These are phyloP conservation scores for Leishmania aethiopica DNA, from an alignment of 208 protist genomes.

Conservation along the genomic window DNA sequence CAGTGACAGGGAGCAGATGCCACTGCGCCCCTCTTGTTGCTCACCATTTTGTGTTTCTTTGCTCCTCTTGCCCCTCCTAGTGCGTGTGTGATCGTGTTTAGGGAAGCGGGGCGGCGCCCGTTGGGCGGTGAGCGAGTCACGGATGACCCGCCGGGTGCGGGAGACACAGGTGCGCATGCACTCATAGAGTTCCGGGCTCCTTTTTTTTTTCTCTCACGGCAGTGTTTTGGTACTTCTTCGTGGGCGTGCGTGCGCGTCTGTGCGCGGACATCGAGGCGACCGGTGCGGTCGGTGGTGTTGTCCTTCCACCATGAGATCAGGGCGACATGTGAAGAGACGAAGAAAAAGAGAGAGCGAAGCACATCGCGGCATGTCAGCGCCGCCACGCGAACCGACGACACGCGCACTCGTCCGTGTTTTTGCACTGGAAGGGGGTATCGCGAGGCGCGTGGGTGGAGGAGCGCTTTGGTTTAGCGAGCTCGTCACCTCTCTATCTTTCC, in stretches of 20 bases:
- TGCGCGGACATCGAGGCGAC: background rate
- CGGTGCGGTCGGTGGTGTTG: background rate
- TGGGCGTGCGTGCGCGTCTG: background rate
- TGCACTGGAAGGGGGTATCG: background rate
- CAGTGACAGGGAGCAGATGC: background rate
- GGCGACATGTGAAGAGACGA: background rate
- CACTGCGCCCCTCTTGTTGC: background rate
- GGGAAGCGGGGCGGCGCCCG: background rate
- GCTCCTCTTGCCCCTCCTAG: background rate
- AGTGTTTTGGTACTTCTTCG: background rate
- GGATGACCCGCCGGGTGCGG: background rate
- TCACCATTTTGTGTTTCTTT: background rate
- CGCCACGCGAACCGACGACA: background rate
- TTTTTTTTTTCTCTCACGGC: background rate
- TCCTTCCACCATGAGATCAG: background rate
- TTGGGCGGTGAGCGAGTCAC: background rate
- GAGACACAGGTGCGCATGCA: background rate
- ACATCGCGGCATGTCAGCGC: background rate
- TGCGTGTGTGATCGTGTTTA: background rate
- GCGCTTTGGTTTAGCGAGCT: background rate
- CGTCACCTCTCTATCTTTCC: background rate
- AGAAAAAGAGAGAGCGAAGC: background rate
- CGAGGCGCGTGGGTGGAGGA: background rate
- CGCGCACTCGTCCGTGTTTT: background rate
- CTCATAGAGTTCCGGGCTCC: background rate